Evolutionary conservation across 768 basidiomycete genomes (phyloP), one percentile per base, ranked within the genome.

Genomic region (Hydnum rufescens): DNA sequence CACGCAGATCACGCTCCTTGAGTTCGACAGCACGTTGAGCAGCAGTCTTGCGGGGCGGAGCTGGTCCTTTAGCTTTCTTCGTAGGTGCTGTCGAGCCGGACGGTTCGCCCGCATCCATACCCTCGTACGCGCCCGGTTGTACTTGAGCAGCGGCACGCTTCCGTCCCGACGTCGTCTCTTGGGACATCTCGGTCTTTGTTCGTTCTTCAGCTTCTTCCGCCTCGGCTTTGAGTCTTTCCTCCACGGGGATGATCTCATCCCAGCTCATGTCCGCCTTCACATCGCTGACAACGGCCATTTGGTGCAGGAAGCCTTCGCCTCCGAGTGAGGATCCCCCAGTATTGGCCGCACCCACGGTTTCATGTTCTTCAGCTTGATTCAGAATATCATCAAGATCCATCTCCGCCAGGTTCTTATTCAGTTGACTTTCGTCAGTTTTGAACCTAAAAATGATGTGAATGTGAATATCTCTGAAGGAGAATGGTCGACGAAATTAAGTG

Each of bases 381-480:
- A 99, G 76, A 62, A 99, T 90, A 59, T 97, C 95, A 66, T 97
- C 95, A 23, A 99, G 77, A 66, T 99, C 90, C 87, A 99, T 89
- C 65, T 97, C 92, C 62, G 93, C 93, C 34, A 99, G 78, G 68
- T 97, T 96, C 68, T 90, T 76, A 65, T 76, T 89, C 67, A 93
- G 90, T 58, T 81, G 78, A 53, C 71, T 74, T 64, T 95, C 92
- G 65, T 97, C 93, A 66, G 90, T 89, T 72, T 96, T 93, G 68
- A 97, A 99, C 77, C 86, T 89, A 34, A 18, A 31, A 18, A 16
- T 13, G 26, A 25, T 28, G 26, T 47, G 26, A 47, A 8, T 25
- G 44, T 25, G 25, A 13, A 47, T 8, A 8, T 19, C 8, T 39
- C 34, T 8, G 34, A 8, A 19, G 34, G 44, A 13, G 25, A 16